A percentile compares a stretch with the other conserved stretches of the same genome.
Evolutionary conservation across 2,329 filamentous ascomycete genomes (phyloP).

Genomic region (Colletotrichum sp.): DNA sequence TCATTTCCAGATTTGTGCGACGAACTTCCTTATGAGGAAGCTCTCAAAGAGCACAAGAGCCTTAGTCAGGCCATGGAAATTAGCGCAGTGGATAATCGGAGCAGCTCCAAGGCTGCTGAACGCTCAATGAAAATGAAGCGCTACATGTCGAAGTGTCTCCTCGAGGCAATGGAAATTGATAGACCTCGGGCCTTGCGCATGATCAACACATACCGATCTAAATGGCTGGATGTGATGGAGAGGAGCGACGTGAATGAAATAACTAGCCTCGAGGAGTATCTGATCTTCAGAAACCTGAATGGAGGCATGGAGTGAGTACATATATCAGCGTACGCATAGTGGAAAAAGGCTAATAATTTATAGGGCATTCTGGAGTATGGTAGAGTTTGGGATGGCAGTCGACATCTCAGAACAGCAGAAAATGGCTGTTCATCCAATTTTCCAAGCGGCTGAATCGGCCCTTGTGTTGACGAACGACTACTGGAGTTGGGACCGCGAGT

Average conservation of each 20-base stretch:
- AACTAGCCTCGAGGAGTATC: neutral
- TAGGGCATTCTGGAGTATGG: slow-evolving; percentile 10
- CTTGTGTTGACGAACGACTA: slow-evolving; percentile 11
- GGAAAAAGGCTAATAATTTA: neutral
- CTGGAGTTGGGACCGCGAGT: slow-evolving; percentile 8
- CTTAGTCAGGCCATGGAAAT: neutral
- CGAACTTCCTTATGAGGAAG: neutral
- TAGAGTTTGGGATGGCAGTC: neutral
- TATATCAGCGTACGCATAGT: fast-evolving
- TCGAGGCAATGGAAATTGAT: neutral
- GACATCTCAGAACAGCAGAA: neutral
- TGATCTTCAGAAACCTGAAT: neutral
- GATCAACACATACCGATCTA: neutral
- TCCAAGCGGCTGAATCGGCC: neutral
- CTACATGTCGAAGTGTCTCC: neutral
- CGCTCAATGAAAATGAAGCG: neutral
- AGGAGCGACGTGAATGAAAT: neutral
- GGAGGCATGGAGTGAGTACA: slow-evolving; percentile 8
- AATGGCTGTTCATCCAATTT: neutral
- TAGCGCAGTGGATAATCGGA: neutral
- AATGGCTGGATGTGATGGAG: slow-evolving; percentile 7
- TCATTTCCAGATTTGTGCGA: neutral
- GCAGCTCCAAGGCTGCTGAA: neutral
- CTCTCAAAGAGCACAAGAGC: neutral
- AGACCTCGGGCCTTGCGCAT: neutral